Conservation (phyloP, 345 rosid species). For the Citrus inodora region DNA sequence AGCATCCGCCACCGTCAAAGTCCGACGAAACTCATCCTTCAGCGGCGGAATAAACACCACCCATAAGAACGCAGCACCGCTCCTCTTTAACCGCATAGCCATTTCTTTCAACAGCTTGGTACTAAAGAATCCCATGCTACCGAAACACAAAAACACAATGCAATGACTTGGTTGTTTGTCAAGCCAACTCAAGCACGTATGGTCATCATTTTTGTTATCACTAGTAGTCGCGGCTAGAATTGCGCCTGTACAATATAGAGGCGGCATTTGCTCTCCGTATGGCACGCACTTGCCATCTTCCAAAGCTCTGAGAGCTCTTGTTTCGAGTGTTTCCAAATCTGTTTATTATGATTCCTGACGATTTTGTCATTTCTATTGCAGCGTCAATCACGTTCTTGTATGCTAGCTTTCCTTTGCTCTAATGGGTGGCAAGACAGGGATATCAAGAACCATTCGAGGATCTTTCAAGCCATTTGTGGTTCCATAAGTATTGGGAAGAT, state of each 20-base stretch:
- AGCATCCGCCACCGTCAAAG: too few species aligned
- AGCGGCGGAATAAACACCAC: conserved; percentile 31
- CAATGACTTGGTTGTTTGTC: conserved; percentile 29
- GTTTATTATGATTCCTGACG: conserved; percentile 31
- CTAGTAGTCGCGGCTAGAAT: neutral
- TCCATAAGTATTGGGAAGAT: too few species aligned
- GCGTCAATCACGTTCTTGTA: conserved; percentile 20
- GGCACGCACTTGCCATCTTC: conserved; percentile 27
- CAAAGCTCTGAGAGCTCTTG: conserved; percentile 17
- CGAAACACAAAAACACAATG: conserved; percentile 36
- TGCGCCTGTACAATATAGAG: conserved; percentile 36
- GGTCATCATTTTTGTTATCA: neutral
- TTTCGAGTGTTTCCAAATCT: conserved; percentile 31
- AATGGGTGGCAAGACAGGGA: neutral
- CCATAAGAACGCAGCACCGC: conserved; percentile 37
- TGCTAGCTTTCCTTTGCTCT: neutral
- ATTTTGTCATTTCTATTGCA: conserved; percentile 1
- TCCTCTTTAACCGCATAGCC: conserved; percentile 36
- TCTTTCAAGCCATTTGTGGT: neutral
- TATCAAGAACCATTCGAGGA: too few species aligned
- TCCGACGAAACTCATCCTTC: neutral
- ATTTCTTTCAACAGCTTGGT: conserved; percentile 36
- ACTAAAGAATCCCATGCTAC: conserved; percentile 29
- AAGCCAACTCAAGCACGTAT: conserved; percentile 33
- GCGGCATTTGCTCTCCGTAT: conserved; percentile 14